These are phyloP conservation scores for Trichoderma endophyticum DNA, from an alignment of 2,329 filamentous ascomycete genomes.

Conservation along the genomic window DNA sequence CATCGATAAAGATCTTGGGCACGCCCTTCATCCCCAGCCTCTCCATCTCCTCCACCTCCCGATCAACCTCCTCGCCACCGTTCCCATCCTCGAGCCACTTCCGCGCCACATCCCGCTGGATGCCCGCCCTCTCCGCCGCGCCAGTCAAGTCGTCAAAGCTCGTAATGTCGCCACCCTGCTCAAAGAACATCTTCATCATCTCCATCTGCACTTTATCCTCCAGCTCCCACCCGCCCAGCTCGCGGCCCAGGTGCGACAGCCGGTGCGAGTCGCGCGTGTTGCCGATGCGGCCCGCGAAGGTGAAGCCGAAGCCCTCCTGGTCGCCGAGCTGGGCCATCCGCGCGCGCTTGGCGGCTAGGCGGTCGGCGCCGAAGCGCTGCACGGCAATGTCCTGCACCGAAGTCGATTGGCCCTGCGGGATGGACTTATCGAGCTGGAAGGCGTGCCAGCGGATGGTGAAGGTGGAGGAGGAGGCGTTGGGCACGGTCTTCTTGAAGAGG, in stretches of 20 bases:
- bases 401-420: constrained; percentile 37
- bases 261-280: constrained; percentile 79
- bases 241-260: constrained; percentile 65
- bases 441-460: constrained; percentile 74
- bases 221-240: constrained; percentile 35
- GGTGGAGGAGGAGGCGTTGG: constrained; percentile 57
- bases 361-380: constrained; percentile 63
- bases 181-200: constrained; percentile 65
- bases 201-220: constrained; percentile 61
- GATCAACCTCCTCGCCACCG: constrained; percentile 57
- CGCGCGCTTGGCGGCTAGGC: constrained; percentile 53
- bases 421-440: constrained; percentile 65
- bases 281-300: constrained; percentile 67
- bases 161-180: constrained; percentile 62
- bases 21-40: constrained; percentile 60
- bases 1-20: constrained; percentile 72
- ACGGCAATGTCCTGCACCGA: constrained; percentile 52
- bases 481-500: constrained; percentile 60
- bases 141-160: constrained; percentile 49
- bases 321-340: constrained; percentile 58
- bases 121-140: constrained; percentile 52
- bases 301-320: constrained; percentile 69
- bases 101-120: constrained; percentile 51
- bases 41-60: constrained; percentile 51
- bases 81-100: constrained; percentile 52